Percentiles rank a stretch among this genome's conserved stretches.
Evolutionary conservation across 2,329 filamentous ascomycete genomes (phyloP).

Genomic region (Colletotrichum echinochloae): DNA sequence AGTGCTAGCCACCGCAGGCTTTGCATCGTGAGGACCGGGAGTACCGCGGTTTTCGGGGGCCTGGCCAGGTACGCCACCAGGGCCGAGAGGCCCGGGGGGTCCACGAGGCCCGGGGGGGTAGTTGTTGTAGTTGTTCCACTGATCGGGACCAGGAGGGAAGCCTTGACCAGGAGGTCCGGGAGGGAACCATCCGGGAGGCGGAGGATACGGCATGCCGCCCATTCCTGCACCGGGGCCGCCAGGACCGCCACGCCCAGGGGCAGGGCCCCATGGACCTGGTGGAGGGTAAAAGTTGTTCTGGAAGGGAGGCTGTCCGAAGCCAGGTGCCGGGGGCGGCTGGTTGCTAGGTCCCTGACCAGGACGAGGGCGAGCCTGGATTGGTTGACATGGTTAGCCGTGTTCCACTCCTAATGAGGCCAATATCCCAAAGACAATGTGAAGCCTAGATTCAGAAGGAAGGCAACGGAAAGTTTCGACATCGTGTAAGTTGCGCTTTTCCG

Average conservation of each 20-base stretch:
- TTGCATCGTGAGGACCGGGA: conserved; percentile 51
- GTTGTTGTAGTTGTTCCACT: conserved; percentile 67
- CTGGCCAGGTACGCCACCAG: conserved; percentile 45
- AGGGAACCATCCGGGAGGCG: conserved; percentile 82
- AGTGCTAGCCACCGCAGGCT: conserved; percentile 65
- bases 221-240: conserved; percentile 62
- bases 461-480: conserved; percentile 99
- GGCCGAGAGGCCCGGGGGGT: conserved; percentile 55
- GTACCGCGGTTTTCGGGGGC: conserved; percentile 41
- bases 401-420: conserved; percentile 22
- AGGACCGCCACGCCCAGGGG: conserved; percentile 54
- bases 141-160: conserved; percentile 71
- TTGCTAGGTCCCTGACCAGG: conserved; percentile 50
- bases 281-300: conserved; percentile 64
- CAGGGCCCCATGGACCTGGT: conserved; percentile 66
- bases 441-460: conserved; percentile 93
- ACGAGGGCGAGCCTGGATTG: conserved; percentile 55
- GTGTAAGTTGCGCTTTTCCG: conserved; percentile 90
- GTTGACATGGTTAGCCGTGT: conserved; percentile 45
- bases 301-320: conserved; percentile 59
- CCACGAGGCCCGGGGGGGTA: conserved; percentile 72
- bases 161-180: conserved; percentile 76
- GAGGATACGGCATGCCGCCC: conserved; percentile 82
- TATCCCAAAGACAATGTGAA: conserved; percentile 28
- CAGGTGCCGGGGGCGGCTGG: conserved; percentile 50